Conservation (phyloP, 2,329 filamentous ascomycete species). For the Monosporascus ibericus region DNA sequence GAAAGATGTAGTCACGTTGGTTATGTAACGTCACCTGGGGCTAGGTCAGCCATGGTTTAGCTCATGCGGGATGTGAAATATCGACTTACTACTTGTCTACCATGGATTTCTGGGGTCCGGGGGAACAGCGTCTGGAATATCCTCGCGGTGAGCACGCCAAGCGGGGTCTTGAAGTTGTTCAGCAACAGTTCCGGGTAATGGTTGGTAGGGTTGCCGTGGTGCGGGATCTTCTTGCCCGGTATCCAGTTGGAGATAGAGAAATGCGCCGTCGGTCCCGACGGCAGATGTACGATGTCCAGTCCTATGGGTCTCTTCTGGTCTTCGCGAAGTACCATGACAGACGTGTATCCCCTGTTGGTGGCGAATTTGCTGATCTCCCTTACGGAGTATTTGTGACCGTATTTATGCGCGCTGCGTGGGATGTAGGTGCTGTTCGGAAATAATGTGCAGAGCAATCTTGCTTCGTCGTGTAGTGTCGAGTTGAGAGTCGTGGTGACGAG, state of each 20-base stretch:
- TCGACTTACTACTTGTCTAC: constrained; percentile 83
- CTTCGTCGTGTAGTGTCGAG: constrained; percentile 80
- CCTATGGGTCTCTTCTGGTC: constrained; percentile 81
- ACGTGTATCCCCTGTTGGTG: constrained; percentile 72
- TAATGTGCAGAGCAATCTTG: constrained; percentile 67
- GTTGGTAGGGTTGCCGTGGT: constrained; percentile 81
- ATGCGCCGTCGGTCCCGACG: constrained; percentile 83
- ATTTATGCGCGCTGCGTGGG: constrained; percentile 74
- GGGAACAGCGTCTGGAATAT: constrained; percentile 79
- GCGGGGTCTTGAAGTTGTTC: constrained; percentile 90
- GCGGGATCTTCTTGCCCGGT: constrained; percentile 78
- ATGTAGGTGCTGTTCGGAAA: constrained; percentile 89
- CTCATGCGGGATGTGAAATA: constrained; percentile 57
- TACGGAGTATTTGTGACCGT: constrained; percentile 85
- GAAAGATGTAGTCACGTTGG: constrained; percentile 92
- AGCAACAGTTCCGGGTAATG: constrained; percentile 87
- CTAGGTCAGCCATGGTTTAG: no score
- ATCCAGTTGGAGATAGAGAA: constrained; percentile 89
- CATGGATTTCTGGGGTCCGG: constrained; percentile 72
- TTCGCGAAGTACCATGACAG: constrained; percentile 80
- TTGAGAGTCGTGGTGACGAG: constrained; percentile 89
- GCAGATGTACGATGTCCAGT: constrained; percentile 77
- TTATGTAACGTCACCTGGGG: constrained; percentile 50
- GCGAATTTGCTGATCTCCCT: constrained; percentile 87
- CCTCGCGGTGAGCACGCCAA: constrained; percentile 81